Evolutionary conservation across 148 eudicot species (phyloP), one percentile per base, ranked within the genome.

Genomic region (Drosera capensis): DNA sequence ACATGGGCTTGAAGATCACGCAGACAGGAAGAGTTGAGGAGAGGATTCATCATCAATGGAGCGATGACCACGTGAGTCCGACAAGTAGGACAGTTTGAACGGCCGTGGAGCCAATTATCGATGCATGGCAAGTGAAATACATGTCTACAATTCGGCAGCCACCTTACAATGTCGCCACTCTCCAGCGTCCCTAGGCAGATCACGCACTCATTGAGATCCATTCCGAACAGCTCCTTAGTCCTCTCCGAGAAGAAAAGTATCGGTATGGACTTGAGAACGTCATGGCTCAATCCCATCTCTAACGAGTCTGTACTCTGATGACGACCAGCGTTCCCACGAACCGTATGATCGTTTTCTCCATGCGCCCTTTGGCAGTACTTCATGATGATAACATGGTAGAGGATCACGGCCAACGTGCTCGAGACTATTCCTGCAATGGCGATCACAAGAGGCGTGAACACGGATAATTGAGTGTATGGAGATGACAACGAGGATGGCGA

Each of bases 81-180:
- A 29, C 86, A 79, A 12, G 71, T 51, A 0, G 90, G 90, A 42
- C 90, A 80, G 15, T 40, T 80, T 0, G 52, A 16, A 19, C 66
- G 78, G 1, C 55, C 70, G 45, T 15, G 35, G 9, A 80, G 58
- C 90, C 83, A 76, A 44, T 52, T 21, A 26, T 80, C 90, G 7
- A 80, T 68, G 29, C 90, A 80, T 1, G 59, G n/a, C 3, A 77
- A 72, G 18, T 80, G 83, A 52, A 80, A 80, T 1, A 58, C 45
- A 26, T 80, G 90, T 1, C 37, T 49, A 42, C 90, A 80, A 13
- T 36, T 52, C 1, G 83, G 83, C 8, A 80, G 44, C 43, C 71
- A 36, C 1, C 80, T 67, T 4, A 80, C 75, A 19, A 40, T 41
- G 16, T 76, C 83, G 1, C 69, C 78, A 3, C 67, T 65, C 3